Evolutionary conservation across 805 yeast genomes (phyloP).

Genomic region (Ogataea minuta): DNA sequence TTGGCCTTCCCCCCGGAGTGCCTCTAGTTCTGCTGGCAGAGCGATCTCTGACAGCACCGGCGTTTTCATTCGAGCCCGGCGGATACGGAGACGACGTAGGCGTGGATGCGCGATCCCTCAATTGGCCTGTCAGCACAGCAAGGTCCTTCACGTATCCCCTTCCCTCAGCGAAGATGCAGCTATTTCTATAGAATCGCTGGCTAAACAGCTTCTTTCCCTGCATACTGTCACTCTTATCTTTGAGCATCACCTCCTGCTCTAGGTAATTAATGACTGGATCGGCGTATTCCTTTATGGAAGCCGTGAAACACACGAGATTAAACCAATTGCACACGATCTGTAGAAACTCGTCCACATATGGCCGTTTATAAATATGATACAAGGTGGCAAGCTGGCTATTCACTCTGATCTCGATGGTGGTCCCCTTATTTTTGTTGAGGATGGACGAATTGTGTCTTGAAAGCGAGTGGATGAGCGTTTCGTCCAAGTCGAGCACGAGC

Average conservation of each 20-base stretch:
- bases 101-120: slow-evolving; percentile 10
- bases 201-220: slow-evolving; percentile 41
- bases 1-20: slow-evolving; percentile 12
- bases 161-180: slow-evolving; percentile 75
- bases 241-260: slow-evolving; percentile 54
- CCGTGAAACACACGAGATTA: slow-evolving; percentile 88
- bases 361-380: slow-evolving; percentile 89
- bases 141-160: slow-evolving; percentile 86
- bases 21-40: slow-evolving; percentile 30
- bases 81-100: slow-evolving; percentile 18
- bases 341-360: slow-evolving; percentile 83
- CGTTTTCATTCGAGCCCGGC: slow-evolving; percentile 12
- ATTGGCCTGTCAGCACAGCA: slow-evolving; percentile 28
- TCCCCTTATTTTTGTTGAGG: slow-evolving; percentile 45
- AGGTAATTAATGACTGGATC: slow-evolving; percentile 95
- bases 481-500: slow-evolving; percentile 86
- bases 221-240: slow-evolving; percentile 24
- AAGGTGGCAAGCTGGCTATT: slow-evolving; percentile 69
- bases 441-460: slow-evolving; percentile 54
- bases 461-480: slow-evolving; percentile 88
- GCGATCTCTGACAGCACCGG: slow-evolving; percentile 23
- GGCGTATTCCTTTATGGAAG: slow-evolving; percentile 91
- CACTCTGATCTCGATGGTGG: slow-evolving; percentile 79
- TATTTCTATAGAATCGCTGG: slow-evolving; percentile 69
- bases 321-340: slow-evolving; percentile 81